Evolutionary conservation across 2,329 filamentous ascomycete species (phyloP).

Genomic region (Plectosphaerella plurivora): DNA sequence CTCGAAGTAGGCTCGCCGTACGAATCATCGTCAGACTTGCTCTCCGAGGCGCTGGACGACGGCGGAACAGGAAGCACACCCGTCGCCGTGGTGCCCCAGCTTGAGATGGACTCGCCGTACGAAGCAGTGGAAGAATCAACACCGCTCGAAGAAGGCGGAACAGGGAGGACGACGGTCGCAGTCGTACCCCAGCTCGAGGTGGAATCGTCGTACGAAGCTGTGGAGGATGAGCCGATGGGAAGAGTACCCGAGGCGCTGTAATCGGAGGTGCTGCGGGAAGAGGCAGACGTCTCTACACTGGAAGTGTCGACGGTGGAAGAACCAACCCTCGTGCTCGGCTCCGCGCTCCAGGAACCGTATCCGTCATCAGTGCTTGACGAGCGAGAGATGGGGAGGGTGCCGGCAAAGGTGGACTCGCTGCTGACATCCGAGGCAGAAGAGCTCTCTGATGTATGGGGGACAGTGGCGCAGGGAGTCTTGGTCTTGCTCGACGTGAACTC

Average conservation of each 20-base stretch:
- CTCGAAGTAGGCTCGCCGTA: background rate
- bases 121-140: too few species aligned
- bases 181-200: too few species aligned
- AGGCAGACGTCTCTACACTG: background rate
- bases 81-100: background rate
- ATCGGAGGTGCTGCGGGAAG: background rate
- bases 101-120: background rate
- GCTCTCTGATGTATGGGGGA: background rate
- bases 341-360: background rate
- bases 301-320: background rate
- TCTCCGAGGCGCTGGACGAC: background rate
- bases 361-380: background rate
- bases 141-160: too few species aligned
- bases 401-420: background rate
- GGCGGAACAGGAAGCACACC: background rate
- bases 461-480: background rate
- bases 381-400: background rate
- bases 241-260: constrained; percentile 2
- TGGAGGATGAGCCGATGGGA: constrained; percentile 5
- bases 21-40: background rate
- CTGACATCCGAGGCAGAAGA: background rate
- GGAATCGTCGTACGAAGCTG: background rate
- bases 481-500: background rate
- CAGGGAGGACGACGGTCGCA: too few species aligned
- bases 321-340: background rate